Conservation (phyloP, 169 alveolate species). For the Plasmodium coatneyi region DNA sequence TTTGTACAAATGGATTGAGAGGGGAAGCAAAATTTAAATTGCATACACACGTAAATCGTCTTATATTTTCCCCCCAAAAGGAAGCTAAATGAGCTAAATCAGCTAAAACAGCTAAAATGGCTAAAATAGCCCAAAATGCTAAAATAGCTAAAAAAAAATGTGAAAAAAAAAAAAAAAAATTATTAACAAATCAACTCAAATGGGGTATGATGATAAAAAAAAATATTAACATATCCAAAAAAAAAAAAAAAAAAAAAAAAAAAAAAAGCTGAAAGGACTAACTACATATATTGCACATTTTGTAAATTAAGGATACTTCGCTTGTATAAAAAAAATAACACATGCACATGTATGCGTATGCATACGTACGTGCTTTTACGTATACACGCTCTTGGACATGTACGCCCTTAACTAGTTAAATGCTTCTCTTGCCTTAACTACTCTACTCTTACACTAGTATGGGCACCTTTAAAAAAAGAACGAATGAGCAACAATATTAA, state of each 20-base stretch:
- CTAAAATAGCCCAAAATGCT: constrained; percentile 3
- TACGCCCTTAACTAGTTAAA: not conserved
- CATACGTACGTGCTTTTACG: constrained; percentile 1
- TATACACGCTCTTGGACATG: not conserved
- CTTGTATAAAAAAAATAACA: constrained; percentile 9
- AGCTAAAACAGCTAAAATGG: not conserved
- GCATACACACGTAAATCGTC: not conserved
- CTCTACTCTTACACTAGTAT: constrained; percentile 8
- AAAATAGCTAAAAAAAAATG: not conserved
- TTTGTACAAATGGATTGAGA: not conserved
- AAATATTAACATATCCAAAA: not conserved
- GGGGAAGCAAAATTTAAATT: constrained; percentile 1
- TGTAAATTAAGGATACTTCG: not conserved
- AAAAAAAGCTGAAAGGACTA: constrained; percentile 20
- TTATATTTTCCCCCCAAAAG: not conserved
- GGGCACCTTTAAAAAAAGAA: constrained; percentile 20
- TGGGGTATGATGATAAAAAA: not conserved
- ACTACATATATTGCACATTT: constrained; percentile 14
- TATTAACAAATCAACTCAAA: constrained; percentile 40
- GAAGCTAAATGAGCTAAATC: not conserved
- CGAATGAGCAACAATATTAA: constrained; percentile 10
- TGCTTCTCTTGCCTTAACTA: constrained; percentile 22
- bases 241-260: constrained; percentile 38
- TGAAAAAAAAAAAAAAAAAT: not conserved
- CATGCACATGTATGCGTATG: not conserved